Base-by-base conservation (phyloP, 129 eudicot genomes). In the Artemisia annua region DNA sequence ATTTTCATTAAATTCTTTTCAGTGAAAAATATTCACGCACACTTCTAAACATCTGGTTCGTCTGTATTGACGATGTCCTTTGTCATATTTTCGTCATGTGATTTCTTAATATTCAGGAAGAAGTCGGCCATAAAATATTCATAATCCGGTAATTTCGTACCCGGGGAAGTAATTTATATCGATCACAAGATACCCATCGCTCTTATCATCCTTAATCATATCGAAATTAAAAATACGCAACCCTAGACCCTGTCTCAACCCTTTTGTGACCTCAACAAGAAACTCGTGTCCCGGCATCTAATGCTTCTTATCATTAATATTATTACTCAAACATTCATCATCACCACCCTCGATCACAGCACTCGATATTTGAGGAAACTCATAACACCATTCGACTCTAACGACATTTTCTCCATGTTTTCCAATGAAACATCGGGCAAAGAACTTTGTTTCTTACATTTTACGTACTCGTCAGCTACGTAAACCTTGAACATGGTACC, bases 91-190 rank as follows among this genome's bases (percentile, higher is more conserved):
- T 22, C 30, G 0, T 78, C 66, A 49, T 71, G 73, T 28, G 66
- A 54, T 65, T 71, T 66, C 82, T 64, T 64, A 8, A 78, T 3
- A 13, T 65, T 55, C 73, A 71, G 55, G 35, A 90, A 85, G 73
- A 87, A 87, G 44, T 87, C 88, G 0, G 85, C 70, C 83, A 91
- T 59, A 11, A 87, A 82, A 11, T 39, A 52, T 66, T 91, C 91
- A 76, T 80, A 87, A n/a, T 30, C 2, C 0, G 89, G 86, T 80
- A 91, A 76, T 61, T 87, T 91, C 95, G 26, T 87, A 91, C 14
- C 95, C 97, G 15, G 97, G 97, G 50, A 91, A 87, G 72, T 91
- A 87, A 75, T 87, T 87, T 1, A 91, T 82, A 64, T 91, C 97
- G 19, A 91, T 74, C 51, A 91, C 87, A 55, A 79, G 79, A 77